Percentiles rank a stretch among this genome's conserved stretches.
Evolutionary conservation across 2,329 filamentous ascomycete genomes (phyloP).

Genomic region (Nemania abortiva): DNA sequence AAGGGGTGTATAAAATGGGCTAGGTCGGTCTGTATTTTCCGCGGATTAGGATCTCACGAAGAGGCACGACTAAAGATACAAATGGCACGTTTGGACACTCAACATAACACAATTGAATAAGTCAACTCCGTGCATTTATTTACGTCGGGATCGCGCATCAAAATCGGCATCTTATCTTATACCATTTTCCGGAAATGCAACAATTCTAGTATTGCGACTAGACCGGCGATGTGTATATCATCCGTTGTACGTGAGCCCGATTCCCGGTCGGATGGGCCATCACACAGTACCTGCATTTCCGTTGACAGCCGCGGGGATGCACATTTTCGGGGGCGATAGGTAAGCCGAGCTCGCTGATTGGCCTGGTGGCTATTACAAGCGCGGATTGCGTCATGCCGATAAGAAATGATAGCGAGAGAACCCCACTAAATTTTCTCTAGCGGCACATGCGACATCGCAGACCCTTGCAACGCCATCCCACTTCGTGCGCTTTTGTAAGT

Average conservation of each 20-base stretch:
- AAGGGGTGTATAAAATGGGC: no score
- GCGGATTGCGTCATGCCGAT: conserved; percentile 13
- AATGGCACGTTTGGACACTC: background rate
- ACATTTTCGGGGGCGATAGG: background rate
- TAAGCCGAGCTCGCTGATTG: conserved; percentile 24
- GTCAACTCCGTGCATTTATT: no score
- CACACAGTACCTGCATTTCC: conserved; percentile 28
- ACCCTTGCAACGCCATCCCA: conserved; percentile 29
- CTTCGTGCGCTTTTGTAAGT: conserved; percentile 22
- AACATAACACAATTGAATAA: background rate
- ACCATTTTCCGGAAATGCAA: no score
- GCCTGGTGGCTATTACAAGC: background rate
- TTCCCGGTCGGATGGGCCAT: background rate
- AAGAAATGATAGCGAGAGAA: conserved; percentile 13
- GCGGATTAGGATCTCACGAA: background rate
- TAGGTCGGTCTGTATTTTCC: background rate
- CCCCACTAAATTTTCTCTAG: conserved; percentile 22
- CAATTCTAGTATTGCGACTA: no score
- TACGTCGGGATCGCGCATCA: no score
- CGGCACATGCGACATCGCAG: conserved; percentile 30
- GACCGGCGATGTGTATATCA: background rate
- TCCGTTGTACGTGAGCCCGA: background rate
- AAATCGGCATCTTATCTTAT: no score
- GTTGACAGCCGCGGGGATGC: conserved; percentile 29
- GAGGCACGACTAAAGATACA: background rate